phyloP scores from a whole-genome alignment of 805 yeast species.

The Kodamaea kaohsiungensis region DNA sequence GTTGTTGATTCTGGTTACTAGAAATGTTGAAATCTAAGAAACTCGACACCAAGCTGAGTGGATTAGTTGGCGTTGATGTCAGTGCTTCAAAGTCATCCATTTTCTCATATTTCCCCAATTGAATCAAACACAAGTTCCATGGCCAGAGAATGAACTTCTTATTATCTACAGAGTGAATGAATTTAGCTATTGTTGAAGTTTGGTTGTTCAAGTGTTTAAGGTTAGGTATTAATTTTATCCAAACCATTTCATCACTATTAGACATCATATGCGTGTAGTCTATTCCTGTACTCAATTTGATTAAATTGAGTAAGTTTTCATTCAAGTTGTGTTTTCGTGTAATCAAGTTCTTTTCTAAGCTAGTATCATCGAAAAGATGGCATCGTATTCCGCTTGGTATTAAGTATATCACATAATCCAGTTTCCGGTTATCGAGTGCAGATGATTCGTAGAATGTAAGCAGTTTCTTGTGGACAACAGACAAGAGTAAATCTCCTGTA shows the following conservation, averaged over 20 bases:
- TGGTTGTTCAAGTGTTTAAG: slow-evolving; percentile 66
- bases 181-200: slow-evolving; percentile 62
- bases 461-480: slow-evolving; percentile 26
- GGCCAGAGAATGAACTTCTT: slow-evolving; percentile 73
- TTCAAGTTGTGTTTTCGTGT: slow-evolving; percentile 20
- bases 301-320: slow-evolving; percentile 30
- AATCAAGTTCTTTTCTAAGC: slow-evolving; percentile 20
- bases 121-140: slow-evolving; percentile 60
- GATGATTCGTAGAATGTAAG: slow-evolving; percentile 29
- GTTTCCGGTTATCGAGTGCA: slow-evolving; percentile 16
- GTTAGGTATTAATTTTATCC: slow-evolving; percentile 73
- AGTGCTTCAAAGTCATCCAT: slow-evolving; percentile 7
- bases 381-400: slow-evolving; percentile 46
- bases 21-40: slow-evolving; percentile 36
- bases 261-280: slow-evolving; percentile 19
- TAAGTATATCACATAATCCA: slow-evolving; percentile 38
- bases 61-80: slow-evolving; percentile 19
- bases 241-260: slow-evolving; percentile 33
- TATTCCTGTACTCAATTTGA: slow-evolving; percentile 37
- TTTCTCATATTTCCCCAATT: slow-evolving; percentile 36
- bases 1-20: slow-evolving; percentile 16
- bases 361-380: slow-evolving; percentile 38
- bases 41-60: slow-evolving; percentile 35
- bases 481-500: slow-evolving; percentile 40
- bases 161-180: slow-evolving; percentile 52